Evolutionary conservation across 1,139 yeast genomes (phyloP).

Genomic region (Nakaseomyces kungkrabaensis): DNA sequence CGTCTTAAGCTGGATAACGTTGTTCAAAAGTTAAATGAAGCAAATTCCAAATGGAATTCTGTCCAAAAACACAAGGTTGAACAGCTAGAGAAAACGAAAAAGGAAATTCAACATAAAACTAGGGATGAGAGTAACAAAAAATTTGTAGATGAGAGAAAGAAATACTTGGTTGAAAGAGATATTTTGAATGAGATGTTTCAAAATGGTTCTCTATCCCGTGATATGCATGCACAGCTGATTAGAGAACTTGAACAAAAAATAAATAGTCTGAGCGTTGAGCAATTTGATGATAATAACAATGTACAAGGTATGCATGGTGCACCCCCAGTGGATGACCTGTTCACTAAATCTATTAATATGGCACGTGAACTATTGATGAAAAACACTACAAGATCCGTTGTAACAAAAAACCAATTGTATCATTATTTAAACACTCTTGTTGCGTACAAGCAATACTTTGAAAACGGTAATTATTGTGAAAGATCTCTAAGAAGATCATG

Average conservation of each 20-base stretch:
- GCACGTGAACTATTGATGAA: slow-evolving; percentile 17
- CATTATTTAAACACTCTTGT: slow-evolving; percentile 13
- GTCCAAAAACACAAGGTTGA: slow-evolving; percentile 11
- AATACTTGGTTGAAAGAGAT: slow-evolving; percentile 13
- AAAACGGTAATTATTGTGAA: slow-evolving; percentile 11
- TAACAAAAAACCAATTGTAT: slow-evolving; percentile 14
- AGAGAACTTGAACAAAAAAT: slow-evolving; percentile 12
- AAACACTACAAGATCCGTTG: slow-evolving; percentile 16
- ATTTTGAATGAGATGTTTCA: slow-evolving; percentile 11
- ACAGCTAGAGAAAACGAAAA: slow-evolving; percentile 13
- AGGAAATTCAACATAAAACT: slow-evolving; percentile 12
- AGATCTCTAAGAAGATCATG: slow-evolving; percentile 8
- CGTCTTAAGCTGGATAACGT: slow-evolving; percentile 13
- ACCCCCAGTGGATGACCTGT: slow-evolving; percentile 7
- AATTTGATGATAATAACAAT: slow-evolving; percentile 1
- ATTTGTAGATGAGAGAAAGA: slow-evolving; percentile 13
- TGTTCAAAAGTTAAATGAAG: slow-evolving; percentile 7
- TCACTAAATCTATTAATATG: slow-evolving; percentile 17
- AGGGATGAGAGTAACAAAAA: slow-evolving; percentile 6
- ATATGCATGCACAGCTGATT: slow-evolving; percentile 6
- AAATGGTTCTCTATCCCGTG: slow-evolving; percentile 11
- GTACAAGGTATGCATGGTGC: not conserved
- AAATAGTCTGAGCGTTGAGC: slow-evolving; percentile 8
- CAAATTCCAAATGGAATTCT: slow-evolving; percentile 8
- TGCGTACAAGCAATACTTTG: slow-evolving; percentile 15